Evolutionary conservation across 345 rosid species (phyloP).

Genomic region (Moricandia moricandioides): DNA sequence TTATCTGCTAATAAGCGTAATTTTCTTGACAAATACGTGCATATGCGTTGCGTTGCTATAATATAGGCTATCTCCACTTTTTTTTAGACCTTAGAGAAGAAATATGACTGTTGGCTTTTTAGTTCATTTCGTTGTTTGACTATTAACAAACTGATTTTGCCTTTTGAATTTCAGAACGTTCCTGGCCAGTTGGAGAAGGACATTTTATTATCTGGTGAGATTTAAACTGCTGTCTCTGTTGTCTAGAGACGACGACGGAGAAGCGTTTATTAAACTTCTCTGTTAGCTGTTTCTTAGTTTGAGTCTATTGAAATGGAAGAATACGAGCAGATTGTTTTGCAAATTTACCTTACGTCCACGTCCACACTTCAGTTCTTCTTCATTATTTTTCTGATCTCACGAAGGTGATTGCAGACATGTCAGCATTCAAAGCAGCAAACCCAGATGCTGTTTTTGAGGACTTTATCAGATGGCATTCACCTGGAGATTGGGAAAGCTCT

Average conservation of each 20-base stretch:
- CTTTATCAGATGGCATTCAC: slow-evolving; percentile 98
- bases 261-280: slow-evolving; percentile 4
- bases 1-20: slow-evolving; percentile 13
- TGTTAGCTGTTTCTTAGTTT: background rate
- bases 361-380: background rate
- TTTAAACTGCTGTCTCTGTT: slow-evolving; percentile 7
- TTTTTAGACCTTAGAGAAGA: background rate
- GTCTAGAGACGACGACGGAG: background rate
- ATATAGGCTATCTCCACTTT: background rate
- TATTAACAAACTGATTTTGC: background rate
- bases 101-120: slow-evolving; percentile 5
- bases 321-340: background rate
- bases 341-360: background rate
- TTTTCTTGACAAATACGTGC: slow-evolving; percentile 13
- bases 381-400: slow-evolving; percentile 16
- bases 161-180: slow-evolving; percentile 67
- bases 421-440: slow-evolving; percentile 99
- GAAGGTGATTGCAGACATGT: slow-evolving; percentile 63
- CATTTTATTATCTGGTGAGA: slow-evolving; percentile 71
- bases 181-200: slow-evolving; percentile 97
- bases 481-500: slow-evolving; percentile 82
- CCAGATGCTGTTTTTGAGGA: slow-evolving; percentile 92
- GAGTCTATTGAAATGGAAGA: background rate
- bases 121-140: background rate
- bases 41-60: background rate